Base-by-base conservation (phyloP, 2,329 filamentous ascomycete species). In the Myriosclerotinia scirpicola region DNA sequence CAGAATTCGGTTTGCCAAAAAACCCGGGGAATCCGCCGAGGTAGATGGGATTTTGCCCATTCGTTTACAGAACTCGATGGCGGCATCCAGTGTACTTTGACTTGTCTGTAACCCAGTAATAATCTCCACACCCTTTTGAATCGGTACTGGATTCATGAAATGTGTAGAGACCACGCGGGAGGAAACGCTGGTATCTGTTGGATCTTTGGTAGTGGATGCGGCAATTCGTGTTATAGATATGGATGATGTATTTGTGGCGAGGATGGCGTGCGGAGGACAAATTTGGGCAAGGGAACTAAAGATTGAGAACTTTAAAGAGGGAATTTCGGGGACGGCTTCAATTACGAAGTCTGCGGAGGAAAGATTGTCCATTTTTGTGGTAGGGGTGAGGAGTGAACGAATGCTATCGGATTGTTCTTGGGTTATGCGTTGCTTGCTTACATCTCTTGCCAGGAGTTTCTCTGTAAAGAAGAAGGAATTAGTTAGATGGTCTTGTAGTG, bases 61-160 rank as follows among this genome's bases (percentile, higher is more conserved):
- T 68, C 87, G 87, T 80, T 90, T 87, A 79, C 94, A 94, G 76
- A 99, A 94, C 7, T 86, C 89, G 14, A 98, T 80, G 2, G 95
- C 92, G 0, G 90, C 91, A 22, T 92, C 88, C 54, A 97, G 80
- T 1, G 95, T 98, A 69, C 86, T 85, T 72, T 87, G 81, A 67
- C 91, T 95, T 2, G 95, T 99, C 79, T 99, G 95, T 40, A 99
- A 83, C 40, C 93, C 95, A 62, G 91, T 89, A 77, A 99, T 98
- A 75, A 99, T 97, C 80, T 99, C 95, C 6, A 99, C 95, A 63
- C 95, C 95, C 79, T 97, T 97, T 77, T 98, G 95, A 42, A 99
- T 81, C 2, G 95, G 95, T 0, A 99, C 95, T 0, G 95, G 95
- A 82, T 99, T 99, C 95, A 99, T 99, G 80, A 99, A 99, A 79